These are phyloP conservation scores for Vaccinium corymbosum DNA, from an alignment of 148 eudicot genomes.

Conservation along the genomic window DNA sequence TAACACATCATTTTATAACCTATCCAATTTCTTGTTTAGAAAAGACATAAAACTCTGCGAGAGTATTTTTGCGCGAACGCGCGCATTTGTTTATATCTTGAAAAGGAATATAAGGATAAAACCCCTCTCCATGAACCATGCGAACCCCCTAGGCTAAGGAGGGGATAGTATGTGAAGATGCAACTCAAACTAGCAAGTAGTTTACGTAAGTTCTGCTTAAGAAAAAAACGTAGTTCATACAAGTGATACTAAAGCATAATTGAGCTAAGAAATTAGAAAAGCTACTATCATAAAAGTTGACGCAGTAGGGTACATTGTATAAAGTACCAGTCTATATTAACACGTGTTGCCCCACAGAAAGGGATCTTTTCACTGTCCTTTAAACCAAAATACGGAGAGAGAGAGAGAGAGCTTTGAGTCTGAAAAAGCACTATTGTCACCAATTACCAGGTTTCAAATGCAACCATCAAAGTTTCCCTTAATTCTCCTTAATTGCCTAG, in stretches of 20 bases:
- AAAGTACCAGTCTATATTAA: not conserved
- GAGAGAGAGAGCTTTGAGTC: not conserved
- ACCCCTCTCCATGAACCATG: conserved; percentile 2
- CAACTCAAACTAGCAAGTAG: not conserved
- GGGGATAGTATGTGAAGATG: not conserved
- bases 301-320: not conserved
- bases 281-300: not conserved
- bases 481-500: not conserved
- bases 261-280: not conserved
- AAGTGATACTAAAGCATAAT: not conserved
- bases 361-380: not conserved
- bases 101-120: not conserved
- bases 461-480: not conserved
- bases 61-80: not conserved
- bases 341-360: not conserved
- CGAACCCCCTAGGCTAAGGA: not conserved
- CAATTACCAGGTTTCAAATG: not conserved
- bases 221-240: not conserved
- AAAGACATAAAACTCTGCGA: not conserved
- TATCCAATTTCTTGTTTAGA: not conserved
- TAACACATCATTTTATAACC: not conserved
- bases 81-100: not conserved
- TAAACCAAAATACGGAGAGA: not conserved
- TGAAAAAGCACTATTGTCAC: not conserved
- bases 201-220: not conserved